These are phyloP conservation scores for Glycine latifolia DNA, from an alignment of 306 rosid species.

Conservation along the genomic window DNA sequence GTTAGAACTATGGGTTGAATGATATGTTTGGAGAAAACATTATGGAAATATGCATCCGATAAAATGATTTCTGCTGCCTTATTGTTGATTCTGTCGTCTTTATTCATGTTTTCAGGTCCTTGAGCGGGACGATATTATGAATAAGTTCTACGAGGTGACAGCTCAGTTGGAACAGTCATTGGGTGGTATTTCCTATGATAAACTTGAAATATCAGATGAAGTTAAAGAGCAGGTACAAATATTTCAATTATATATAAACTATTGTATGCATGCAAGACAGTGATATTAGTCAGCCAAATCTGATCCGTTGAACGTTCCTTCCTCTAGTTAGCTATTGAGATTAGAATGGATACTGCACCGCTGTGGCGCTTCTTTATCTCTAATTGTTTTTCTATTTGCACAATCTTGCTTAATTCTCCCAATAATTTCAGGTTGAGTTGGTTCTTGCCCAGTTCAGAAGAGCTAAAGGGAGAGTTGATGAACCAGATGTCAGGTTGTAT, in stretches of 20 bases:
- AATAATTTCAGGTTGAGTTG: conserved; percentile 77
- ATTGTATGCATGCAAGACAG: conserved; percentile 11
- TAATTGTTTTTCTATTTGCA: conserved; percentile 16
- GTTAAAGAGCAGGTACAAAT: conserved; percentile 91
- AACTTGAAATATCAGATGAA: conserved; percentile 95
- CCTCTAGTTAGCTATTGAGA: conserved; percentile 9
- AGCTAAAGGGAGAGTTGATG: conserved; percentile 87
- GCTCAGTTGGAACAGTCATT: conserved; percentile 76
- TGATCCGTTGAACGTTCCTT: background rate
- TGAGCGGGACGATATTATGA: conserved; percentile 83
- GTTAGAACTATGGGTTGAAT: conserved; percentile 25
- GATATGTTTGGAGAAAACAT: conserved; percentile 26
- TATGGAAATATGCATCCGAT: conserved; percentile 20
- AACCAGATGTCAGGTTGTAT: conserved; percentile 71
- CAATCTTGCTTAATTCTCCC: background rate
- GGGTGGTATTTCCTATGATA: conserved; percentile 72
- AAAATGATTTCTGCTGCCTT: conserved; percentile 30
- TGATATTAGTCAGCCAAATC: background rate
- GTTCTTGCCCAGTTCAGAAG: conserved; percentile 94
- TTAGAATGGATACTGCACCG: conserved; percentile 21
- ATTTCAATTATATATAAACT: background rate
- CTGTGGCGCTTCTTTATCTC: conserved; percentile 28
- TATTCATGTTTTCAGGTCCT: conserved; percentile 64
- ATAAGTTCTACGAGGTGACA: conserved; percentile 74
- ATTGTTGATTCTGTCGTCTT: conserved; percentile 37